Conservation (phyloP, 2,329 filamentous ascomycete species). For the Shiraia sp. region DNA sequence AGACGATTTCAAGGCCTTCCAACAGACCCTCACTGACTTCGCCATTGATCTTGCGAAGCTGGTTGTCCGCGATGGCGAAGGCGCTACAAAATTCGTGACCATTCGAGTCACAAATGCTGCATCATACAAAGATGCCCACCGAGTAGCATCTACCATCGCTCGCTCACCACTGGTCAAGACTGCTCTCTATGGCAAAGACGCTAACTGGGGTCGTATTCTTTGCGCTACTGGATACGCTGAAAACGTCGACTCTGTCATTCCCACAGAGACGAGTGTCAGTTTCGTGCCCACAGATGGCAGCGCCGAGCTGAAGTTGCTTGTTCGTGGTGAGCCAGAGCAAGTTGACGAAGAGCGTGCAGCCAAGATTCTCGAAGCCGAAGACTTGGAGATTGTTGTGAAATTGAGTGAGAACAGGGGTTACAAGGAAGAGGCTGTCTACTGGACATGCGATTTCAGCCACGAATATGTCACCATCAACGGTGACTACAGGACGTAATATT, state of each 20-base stretch:
- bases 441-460: slow-evolving; percentile 86
- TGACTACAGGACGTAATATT: slow-evolving; percentile 62
- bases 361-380: slow-evolving; percentile 74
- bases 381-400: slow-evolving; percentile 76
- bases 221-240: slow-evolving; percentile 87
- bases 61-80: slow-evolving; percentile 93
- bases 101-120: slow-evolving; percentile 78
- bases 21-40: slow-evolving; percentile 73
- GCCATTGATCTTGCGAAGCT: slow-evolving; percentile 85
- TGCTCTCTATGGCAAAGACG: slow-evolving; percentile 93
- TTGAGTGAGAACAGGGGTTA: slow-evolving; percentile 64
- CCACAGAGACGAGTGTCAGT: slow-evolving; percentile 74
- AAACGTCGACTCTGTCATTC: slow-evolving; percentile 66
- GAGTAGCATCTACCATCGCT: slow-evolving; percentile 85
- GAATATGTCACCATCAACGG: slow-evolving; percentile 76
- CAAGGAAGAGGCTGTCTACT: slow-evolving; percentile 71
- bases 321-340: slow-evolving; percentile 77
- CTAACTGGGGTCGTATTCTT: slow-evolving; percentile 97
- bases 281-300: slow-evolving; percentile 80
- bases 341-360: slow-evolving; percentile 78
- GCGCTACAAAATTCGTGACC: slow-evolving; percentile 96
- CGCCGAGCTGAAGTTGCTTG: slow-evolving; percentile 73
- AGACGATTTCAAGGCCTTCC: slow-evolving; percentile 72
- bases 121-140: slow-evolving; percentile 70
- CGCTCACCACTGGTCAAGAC: slow-evolving; percentile 95